phyloP scores from a whole-genome alignment of 768 basidiomycete genomes.

The Russula brevipes region DNA sequence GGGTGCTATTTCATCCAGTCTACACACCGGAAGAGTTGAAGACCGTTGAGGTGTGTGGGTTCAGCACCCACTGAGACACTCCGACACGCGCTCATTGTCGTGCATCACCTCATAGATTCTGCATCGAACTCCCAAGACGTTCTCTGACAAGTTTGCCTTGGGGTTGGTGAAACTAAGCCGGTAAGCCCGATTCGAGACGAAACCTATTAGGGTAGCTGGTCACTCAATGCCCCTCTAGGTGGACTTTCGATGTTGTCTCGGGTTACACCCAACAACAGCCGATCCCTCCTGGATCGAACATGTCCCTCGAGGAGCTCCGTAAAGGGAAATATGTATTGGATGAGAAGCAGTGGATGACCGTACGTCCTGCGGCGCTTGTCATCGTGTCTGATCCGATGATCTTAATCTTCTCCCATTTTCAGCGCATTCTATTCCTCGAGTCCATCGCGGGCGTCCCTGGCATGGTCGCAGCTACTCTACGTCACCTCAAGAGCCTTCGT shows the following conservation, averaged over 20 bases:
- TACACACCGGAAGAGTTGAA: constrained; percentile 71
- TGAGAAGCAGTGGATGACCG: constrained; percentile 71
- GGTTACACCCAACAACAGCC: constrained; percentile 75
- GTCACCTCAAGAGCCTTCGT: constrained; percentile 85
- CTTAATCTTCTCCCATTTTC: constrained; percentile 31
- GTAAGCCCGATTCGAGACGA: constrained; percentile 29
- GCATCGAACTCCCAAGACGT: constrained; percentile 54
- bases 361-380: constrained; percentile 32
- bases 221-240: constrained; percentile 34
- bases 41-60: constrained; percentile 63
- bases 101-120: constrained; percentile 49
- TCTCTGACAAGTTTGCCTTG: constrained; percentile 69
- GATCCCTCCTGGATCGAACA: constrained; percentile 53
- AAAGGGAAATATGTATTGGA: constrained; percentile 68
- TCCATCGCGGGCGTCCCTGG: constrained; percentile 93
- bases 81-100: constrained; percentile 4
- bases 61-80: not conserved
- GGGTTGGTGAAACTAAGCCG: constrained; percentile 54
- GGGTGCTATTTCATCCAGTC: constrained; percentile 92
- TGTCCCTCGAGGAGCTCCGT: constrained; percentile 69
- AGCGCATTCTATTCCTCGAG: constrained; percentile 71
- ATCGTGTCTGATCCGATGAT: not conserved
- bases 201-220: not conserved
- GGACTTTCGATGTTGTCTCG: constrained; percentile 77
- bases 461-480: constrained; percentile 85